These are phyloP conservation scores for Lenzites betulinus DNA, from an alignment of 768 basidiomycete genomes.

Conservation along the genomic window DNA sequence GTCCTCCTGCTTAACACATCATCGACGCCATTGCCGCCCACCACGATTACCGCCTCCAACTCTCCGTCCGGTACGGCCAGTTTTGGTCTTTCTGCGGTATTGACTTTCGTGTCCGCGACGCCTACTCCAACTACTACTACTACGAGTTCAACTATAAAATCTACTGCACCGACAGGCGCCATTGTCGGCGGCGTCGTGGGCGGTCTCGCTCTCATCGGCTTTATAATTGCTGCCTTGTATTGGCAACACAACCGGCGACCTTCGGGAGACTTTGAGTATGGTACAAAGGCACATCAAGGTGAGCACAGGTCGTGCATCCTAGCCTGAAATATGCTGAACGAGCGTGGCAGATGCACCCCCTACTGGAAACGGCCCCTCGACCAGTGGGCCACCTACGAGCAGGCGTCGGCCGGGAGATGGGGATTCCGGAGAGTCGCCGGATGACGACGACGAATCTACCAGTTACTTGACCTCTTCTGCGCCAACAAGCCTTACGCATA, in stretches of 20 bases:
- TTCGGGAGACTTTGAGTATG: neutral
- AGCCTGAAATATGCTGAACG: neutral
- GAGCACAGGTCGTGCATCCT: neutral
- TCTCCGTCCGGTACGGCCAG: neutral
- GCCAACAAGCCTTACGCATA: neutral
- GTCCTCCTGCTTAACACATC: neutral
- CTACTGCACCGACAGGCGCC: neutral
- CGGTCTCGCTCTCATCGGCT: neutral
- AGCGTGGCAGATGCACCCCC: neutral
- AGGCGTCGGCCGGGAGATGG: too few species aligned
- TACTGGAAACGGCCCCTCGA: neutral
- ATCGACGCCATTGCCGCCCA: too few species aligned
- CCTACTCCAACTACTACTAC: neutral
- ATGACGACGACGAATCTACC: neutral
- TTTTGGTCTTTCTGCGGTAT: too few species aligned
- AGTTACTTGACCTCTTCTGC: neutral
- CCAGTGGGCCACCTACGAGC: neutral
- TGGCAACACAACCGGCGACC: neutral
- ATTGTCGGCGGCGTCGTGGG: conserved; percentile 3
- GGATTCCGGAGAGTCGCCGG: neutral
- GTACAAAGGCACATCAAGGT: neutral
- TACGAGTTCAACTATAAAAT: neutral
- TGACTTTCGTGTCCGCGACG: too few species aligned
- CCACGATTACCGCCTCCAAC: neutral
- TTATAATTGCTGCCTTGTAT: neutral